A percentile compares a stretch with the other conserved stretches of the same genome.
phyloP scores from a whole-genome alignment of 441 rosid genomes.

The Erysimum cheiri region DNA sequence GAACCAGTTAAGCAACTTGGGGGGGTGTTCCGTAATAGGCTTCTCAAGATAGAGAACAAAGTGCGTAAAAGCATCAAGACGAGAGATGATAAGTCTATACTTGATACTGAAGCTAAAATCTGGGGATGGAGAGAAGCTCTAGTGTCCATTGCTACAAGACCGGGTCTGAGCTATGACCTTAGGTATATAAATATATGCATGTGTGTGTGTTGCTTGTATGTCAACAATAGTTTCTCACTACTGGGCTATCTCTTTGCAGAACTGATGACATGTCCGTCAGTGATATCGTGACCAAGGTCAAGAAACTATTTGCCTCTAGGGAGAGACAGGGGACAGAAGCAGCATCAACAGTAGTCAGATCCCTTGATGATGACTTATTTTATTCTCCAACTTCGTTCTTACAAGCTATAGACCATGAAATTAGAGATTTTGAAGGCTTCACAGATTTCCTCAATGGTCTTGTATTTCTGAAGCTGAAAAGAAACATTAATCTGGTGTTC shows the following conservation, averaged over 20 bases:
- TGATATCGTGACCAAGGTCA: conserved; percentile 26
- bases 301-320: conserved; percentile 5
- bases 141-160: not conserved
- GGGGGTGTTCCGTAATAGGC: conserved; percentile 19
- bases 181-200: not conserved
- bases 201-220: not conserved
- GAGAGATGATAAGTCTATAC: not conserved
- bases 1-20: not conserved
- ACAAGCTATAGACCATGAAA: not conserved
- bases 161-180: conserved; percentile 1
- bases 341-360: not conserved
- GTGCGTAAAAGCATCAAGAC: conserved; percentile 19
- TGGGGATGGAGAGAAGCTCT: conserved; percentile 33
- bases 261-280: not conserved
- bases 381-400: conserved; percentile 9
- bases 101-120: conserved; percentile 29
- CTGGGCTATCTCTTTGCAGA: conserved; percentile 5
- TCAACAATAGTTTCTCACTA: not conserved
- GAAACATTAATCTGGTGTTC: too few species aligned
- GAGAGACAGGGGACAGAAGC: not conserved
- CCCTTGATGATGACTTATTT: not conserved
- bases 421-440: conserved; percentile 6
- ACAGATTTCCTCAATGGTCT: too few species aligned
- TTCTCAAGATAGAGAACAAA: conserved; percentile 25
- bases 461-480: too few species aligned